These are phyloP conservation scores for Raphanus raphanistrum DNA, from an alignment of 345 rosid species.

Conservation along the genomic window DNA sequence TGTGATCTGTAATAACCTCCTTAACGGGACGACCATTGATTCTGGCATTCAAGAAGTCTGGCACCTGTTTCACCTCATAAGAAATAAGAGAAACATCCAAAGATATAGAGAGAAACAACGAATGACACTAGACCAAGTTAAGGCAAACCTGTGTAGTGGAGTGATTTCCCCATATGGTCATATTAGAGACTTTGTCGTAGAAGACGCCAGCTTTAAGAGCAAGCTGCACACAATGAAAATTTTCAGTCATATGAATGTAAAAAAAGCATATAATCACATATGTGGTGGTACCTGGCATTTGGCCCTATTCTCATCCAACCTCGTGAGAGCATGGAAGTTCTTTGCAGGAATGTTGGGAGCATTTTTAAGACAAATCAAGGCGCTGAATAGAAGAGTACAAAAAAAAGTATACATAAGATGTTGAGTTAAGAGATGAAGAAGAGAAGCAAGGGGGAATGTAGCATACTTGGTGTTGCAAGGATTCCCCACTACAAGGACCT, in stretches of 20 bases:
- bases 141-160: conserved; percentile 90
- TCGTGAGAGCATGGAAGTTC: conserved; percentile 93
- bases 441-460: neutral
- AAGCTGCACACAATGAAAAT: conserved; percentile 58
- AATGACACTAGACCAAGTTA: neutral
- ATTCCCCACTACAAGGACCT: conserved; percentile 94
- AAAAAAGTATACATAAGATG: neutral
- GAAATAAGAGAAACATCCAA: conserved; percentile 10
- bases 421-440: neutral
- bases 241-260: neutral
- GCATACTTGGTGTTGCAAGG: conserved; percentile 99
- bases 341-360: conserved; percentile 95
- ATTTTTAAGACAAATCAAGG: conserved; percentile 90
- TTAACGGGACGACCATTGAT: conserved; percentile 81
- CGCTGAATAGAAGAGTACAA: conserved; percentile 47
- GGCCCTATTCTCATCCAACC: conserved; percentile 95
- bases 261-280: neutral
- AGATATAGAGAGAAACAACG: neutral
- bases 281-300: conserved; percentile 78
- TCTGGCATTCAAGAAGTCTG: conserved; percentile 91
- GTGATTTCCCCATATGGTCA: conserved; percentile 99
- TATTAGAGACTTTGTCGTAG: conserved; percentile 89
- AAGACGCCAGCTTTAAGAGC: conserved; percentile 97
- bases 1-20: conserved; percentile 84
- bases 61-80: conserved; percentile 58